Conservation (phyloP, 2,329 filamentous ascomycete species). For the Pseudocercospora fuligena region DNA sequence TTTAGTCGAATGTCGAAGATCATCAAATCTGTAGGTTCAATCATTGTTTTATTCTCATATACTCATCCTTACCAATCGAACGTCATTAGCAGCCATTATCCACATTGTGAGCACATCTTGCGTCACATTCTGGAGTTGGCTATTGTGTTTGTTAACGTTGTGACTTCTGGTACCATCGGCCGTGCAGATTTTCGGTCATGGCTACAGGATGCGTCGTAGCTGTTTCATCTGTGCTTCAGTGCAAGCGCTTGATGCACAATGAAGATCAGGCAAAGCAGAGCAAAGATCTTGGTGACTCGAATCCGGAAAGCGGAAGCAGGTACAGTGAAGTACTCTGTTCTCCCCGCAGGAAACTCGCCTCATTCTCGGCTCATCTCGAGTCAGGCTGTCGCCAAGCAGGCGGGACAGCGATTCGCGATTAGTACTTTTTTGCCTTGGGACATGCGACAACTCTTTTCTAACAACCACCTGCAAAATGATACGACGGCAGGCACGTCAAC, state of each 20-base stretch:
- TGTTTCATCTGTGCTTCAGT: too few relatives aligned
- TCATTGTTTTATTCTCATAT: not conserved
- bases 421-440: not conserved
- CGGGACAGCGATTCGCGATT: not conserved
- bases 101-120: not conserved
- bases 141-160: too few relatives aligned
- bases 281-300: too few relatives aligned
- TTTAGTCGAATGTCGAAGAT: not conserved
- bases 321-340: too few relatives aligned
- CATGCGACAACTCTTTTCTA: not conserved
- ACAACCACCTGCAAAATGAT: slow-evolving; percentile 43
- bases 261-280: too few relatives aligned
- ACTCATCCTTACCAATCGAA: not conserved
- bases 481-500: slow-evolving; percentile 76
- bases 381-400: not conserved
- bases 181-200: too few relatives aligned
- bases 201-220: too few relatives aligned
- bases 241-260: too few relatives aligned
- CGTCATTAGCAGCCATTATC: not conserved
- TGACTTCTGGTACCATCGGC: too few relatives aligned
- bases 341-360: too few relatives aligned
- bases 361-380: too few relatives aligned
- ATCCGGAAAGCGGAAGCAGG: too few relatives aligned
- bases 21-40: not conserved
- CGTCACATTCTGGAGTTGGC: not conserved